Evolutionary conservation across 306 rosid genomes (phyloP).

Genomic region (Benincasa hispida): DNA sequence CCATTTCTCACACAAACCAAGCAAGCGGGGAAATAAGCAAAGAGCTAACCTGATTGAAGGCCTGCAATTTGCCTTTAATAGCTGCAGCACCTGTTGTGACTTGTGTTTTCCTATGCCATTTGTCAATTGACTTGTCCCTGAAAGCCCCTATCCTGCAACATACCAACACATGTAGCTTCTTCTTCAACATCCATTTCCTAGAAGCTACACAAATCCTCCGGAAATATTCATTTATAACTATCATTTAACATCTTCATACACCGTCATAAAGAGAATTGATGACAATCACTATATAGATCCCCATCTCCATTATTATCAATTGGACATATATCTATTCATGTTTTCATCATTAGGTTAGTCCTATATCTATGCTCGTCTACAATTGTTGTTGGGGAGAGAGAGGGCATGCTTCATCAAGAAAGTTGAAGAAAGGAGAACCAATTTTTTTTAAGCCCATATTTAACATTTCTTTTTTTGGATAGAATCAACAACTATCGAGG

Average conservation of each 20-base stretch:
- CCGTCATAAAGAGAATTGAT: background rate
- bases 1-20: background rate
- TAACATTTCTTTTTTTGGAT: too few species aligned
- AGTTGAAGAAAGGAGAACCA: background rate
- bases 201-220: background rate
- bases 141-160: slow-evolving; percentile 56
- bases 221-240: background rate
- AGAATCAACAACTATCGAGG: too few species aligned
- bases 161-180: slow-evolving; percentile 5
- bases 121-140: slow-evolving; percentile 69
- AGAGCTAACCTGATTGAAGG: slow-evolving; percentile 73
- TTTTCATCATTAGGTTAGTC: background rate
- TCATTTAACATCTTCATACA: background rate
- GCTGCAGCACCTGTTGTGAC: slow-evolving; percentile 88
- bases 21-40: background rate
- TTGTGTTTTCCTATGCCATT: slow-evolving; percentile 89
- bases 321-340: background rate
- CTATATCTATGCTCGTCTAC: background rate
- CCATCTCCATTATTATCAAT: background rate
- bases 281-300: background rate
- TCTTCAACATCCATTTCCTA: background rate
- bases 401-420: background rate
- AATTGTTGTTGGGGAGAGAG: background rate
- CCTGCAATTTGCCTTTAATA: slow-evolving; percentile 62
- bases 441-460: background rate